Conservation (phyloP, 768 basidiomycete genomes). For the Pleurotus salmoneostramineus region DNA sequence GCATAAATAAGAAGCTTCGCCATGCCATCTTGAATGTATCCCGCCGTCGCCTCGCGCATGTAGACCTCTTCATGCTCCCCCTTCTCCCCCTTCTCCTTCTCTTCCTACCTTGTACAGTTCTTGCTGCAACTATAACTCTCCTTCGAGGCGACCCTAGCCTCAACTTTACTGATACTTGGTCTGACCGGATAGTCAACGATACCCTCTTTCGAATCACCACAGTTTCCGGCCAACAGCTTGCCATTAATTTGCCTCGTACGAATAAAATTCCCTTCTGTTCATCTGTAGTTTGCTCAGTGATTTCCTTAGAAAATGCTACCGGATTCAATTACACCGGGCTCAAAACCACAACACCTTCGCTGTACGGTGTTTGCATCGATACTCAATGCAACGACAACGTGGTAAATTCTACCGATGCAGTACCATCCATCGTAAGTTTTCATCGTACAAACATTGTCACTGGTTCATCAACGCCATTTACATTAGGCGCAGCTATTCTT, state of each 20-base stretch:
- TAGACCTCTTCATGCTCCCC: neutral
- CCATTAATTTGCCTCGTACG: neutral
- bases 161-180: neutral
- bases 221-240: neutral
- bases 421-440: neutral
- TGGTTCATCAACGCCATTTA: no score
- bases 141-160: neutral
- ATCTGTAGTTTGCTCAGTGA: neutral
- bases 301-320: neutral
- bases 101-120: neutral
- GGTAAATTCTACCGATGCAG: neutral
- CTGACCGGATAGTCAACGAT: neutral
- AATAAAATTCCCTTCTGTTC: neutral
- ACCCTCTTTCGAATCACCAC: neutral
- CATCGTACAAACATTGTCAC: no score
- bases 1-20: no score
- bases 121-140: neutral
- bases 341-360: neutral
- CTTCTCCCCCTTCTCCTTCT: neutral
- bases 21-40: no score
- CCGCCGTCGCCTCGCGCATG: no score
- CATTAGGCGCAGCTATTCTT: no score
- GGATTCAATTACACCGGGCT: neutral
- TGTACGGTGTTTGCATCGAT: slow-evolving; percentile 7
- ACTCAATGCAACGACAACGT: neutral